Evolutionary conservation across 257 asterid species (phyloP), one percentile per base, ranked within the genome.

Genomic region (Cordia subcordata): DNA sequence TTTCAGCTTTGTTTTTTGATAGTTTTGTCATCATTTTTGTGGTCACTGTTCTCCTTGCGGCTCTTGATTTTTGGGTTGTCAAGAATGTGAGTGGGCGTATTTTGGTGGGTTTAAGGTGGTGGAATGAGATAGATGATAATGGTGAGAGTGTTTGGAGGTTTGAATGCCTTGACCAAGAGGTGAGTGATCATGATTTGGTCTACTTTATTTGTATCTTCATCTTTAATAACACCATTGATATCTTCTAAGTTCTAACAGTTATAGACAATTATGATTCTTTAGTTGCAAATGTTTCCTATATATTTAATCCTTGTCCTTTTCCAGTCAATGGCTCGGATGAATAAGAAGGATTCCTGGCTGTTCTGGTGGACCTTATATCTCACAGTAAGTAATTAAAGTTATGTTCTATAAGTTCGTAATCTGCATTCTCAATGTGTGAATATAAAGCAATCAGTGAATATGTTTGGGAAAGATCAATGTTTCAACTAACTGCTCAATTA

Each of bases 291-390:
- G 3, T 27, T 27, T 27, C 35, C 3, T 27, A 27, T 27, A 21
- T 13, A n/a, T 49, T 49, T 21, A 53, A 53, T 18, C 4, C 33
- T 20, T 53, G 54, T 22, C 6, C 49, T 62, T 62, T 68, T 60
- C 55, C 75, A 92, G 96, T 86, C 99, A 39, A 63, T 92, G 85
- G 85, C 96, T 76, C 81, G 96, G 68, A 86, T 92, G 84, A 92
- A 92, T 82, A 87, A 86, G 86, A 88, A 92, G 85, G 99, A 92
- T 71, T 86, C 99, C 56, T 88, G 99, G 99, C 85, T 92, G 35
- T 92, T 92, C 76, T 88, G 99, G 99, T 92, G 99, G 99, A 92
- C 99, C 47, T 73, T 92, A 55, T 92, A 88, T 75, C 79, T 92
- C 57, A 72, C 96, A 22, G 98, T 88, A 80, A 78, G 94, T 53